Conservation (phyloP, 208 protist genomes). For the Trypanosoma avium region DNA sequence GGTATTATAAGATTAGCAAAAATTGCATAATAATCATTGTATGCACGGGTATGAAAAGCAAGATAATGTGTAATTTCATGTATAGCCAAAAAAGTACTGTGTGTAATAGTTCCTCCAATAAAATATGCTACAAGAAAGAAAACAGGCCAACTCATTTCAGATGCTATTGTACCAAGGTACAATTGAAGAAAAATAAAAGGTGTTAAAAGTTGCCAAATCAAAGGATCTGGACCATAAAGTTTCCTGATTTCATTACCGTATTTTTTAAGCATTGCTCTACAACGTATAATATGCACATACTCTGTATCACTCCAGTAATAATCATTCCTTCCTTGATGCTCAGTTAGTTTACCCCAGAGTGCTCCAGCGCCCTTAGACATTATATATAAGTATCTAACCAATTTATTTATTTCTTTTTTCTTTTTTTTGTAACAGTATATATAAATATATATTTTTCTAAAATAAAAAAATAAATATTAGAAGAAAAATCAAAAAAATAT, state of each 20-base stretch:
- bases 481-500: too few relatives aligned
- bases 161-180: slow-evolving; percentile 51
- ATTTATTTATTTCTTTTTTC: too few relatives aligned
- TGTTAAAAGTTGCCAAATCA: slow-evolving; percentile 42
- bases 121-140: slow-evolving; percentile 72
- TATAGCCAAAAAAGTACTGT: slow-evolving; percentile 85
- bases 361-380: neutral
- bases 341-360: neutral
- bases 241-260: slow-evolving; percentile 81
- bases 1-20: slow-evolving; percentile 88
- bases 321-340: slow-evolving; percentile 40
- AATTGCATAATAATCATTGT: slow-evolving; percentile 84
- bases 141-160: slow-evolving; percentile 68
- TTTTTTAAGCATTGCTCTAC: slow-evolving; percentile 74
- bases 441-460: too few relatives aligned
- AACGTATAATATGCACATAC: slow-evolving; percentile 64
- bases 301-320: slow-evolving; percentile 77
- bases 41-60: slow-evolving; percentile 61
- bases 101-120: slow-evolving; percentile 82
- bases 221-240: slow-evolving; percentile 67
- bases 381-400: too few relatives aligned
- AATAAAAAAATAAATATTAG: too few relatives aligned
- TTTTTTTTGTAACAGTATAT: too few relatives aligned
- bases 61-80: slow-evolving; percentile 93
- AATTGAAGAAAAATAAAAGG: slow-evolving; percentile 65